Evolutionary conservation across 148 eudicot species (phyloP), one percentile per base, ranked within the genome.

Genomic region (Vaccinium corymbosum): DNA sequence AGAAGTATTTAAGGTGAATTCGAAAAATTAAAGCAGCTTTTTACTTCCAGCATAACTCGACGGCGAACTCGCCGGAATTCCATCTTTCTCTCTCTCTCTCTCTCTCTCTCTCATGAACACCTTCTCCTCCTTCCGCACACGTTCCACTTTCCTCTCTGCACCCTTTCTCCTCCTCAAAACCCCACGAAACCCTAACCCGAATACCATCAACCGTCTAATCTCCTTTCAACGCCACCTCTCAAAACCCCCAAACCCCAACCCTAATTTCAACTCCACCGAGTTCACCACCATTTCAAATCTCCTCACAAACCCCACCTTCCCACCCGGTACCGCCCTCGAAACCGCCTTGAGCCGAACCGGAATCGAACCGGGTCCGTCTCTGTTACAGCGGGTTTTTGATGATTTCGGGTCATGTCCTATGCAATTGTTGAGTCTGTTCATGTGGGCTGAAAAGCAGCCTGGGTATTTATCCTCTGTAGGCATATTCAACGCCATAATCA

Each of bases 381-480:
- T 91, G 62, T 77, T 95, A 12, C 88, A 86, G 50, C 84, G 83
- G 61, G 38, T 95, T 35, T 85, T 92, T 19, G 80, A 90, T 49
- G 88, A 57, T 4, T 86, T 90, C 46, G 90, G 93, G 29, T 91
- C 92, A 46, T 88, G 91, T 19, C 94, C 95, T 3, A 90, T 88
- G 8, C 87, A 55, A 78, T 81, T 90, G 84, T 85, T 90, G 27
- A 83, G 85, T 78, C 85, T 93, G 55, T 93, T 89, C 87, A 81
- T 74, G 27, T 95, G 98, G 97, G 92, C 93, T 0, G 92, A 86
- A 71, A 93, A 85, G 83, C 91, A 79, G 73, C 85, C 89, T 38
- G 89, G 91, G 77, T 90, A 57, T 57, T 8, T 78, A 46, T 78
- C 76, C 27, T 85, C 90, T 13, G 81, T 83, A 66, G 52, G 27